These are phyloP conservation scores for Wickerhamiella kazuoi DNA, from an alignment of 805 yeast species.

Conservation along the genomic window DNA sequence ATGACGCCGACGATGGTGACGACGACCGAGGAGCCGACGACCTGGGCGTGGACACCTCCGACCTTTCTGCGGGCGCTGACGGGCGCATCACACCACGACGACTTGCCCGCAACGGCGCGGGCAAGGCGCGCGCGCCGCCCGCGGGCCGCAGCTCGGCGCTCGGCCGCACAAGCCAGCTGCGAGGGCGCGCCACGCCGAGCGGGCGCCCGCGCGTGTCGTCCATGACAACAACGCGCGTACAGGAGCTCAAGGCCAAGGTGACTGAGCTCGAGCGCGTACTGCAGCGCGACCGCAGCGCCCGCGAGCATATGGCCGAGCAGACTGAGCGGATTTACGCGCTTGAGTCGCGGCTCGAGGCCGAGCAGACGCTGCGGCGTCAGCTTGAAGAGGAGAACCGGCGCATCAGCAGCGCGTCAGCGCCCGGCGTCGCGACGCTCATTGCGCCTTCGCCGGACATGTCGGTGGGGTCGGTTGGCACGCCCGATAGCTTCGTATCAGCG, in stretches of 20 bases:
- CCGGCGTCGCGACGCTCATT: not conserved
- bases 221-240: constrained; percentile 10
- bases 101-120: not conserved
- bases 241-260: constrained; percentile 16
- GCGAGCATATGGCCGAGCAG: constrained; percentile 9
- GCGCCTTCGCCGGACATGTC: not conserved
- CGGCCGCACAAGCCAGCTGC: constrained; percentile 2
- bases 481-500: not conserved
- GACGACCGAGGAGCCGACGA: not conserved
- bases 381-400: not conserved
- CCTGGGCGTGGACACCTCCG: not conserved
- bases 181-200: constrained; percentile 7
- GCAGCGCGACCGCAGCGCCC: constrained; percentile 12
- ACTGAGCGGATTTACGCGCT: constrained; percentile 12
- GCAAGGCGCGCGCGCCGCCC: not conserved
- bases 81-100: not conserved
- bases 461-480: not conserved
- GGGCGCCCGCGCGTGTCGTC: constrained; percentile 3
- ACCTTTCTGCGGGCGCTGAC: not conserved
- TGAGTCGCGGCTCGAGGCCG: constrained; percentile 7
- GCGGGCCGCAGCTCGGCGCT: constrained; percentile 2
- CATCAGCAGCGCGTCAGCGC: not conserved
- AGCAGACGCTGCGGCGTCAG: not conserved
- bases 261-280: constrained; percentile 16
- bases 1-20: not conserved